These are phyloP conservation scores for Rosellinia necatrix DNA, from an alignment of 2,329 filamentous ascomycete species.

Conservation along the genomic window DNA sequence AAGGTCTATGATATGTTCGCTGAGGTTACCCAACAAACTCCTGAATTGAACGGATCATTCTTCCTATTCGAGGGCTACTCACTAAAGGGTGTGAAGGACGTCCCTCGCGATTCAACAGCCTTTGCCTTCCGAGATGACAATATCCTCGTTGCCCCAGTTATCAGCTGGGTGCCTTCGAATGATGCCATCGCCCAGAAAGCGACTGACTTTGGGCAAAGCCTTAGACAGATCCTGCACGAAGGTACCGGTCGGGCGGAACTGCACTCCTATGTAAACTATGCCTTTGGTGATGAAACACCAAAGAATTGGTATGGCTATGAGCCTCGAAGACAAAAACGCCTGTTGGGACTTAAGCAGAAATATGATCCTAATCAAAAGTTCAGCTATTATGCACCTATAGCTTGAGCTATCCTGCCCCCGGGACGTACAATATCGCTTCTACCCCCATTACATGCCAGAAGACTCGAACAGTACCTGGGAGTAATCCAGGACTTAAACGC, in stretches of 20 bases:
- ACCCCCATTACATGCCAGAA: too few species aligned
- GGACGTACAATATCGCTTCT: too few species aligned
- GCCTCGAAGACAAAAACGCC: slow-evolving; percentile 44
- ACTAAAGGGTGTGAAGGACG: slow-evolving; percentile 26
- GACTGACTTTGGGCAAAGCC: slow-evolving; percentile 34
- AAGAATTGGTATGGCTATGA: slow-evolving; percentile 45
- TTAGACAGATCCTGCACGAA: slow-evolving; percentile 35
- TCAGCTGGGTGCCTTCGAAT: slow-evolving; percentile 35
- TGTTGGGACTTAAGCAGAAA: slow-evolving; percentile 43
- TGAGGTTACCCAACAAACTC: slow-evolving; percentile 37
- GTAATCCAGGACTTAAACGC: too few species aligned
- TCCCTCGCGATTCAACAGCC: slow-evolving; percentile 27
- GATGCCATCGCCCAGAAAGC: slow-evolving; percentile 37
- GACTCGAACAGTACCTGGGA: too few species aligned
- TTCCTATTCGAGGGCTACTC: slow-evolving; percentile 35
- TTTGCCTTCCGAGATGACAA: slow-evolving; percentile 27
- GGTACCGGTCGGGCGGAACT: slow-evolving; percentile 30
- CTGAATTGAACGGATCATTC: slow-evolving; percentile 37
- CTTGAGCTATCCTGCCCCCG: too few species aligned
- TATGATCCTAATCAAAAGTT: slow-evolving; percentile 43
- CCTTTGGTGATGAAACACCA: slow-evolving; percentile 37
- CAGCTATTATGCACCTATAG: slow-evolving; percentile 39
- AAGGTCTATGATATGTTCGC: slow-evolving; percentile 46
- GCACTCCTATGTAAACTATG: slow-evolving; percentile 45
- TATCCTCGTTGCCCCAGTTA: slow-evolving; percentile 32